Evolutionary conservation across 345 rosid genomes (phyloP), one percentile per base, ranked within the genome.

Genomic region (Sisymbrium altissimum): DNA sequence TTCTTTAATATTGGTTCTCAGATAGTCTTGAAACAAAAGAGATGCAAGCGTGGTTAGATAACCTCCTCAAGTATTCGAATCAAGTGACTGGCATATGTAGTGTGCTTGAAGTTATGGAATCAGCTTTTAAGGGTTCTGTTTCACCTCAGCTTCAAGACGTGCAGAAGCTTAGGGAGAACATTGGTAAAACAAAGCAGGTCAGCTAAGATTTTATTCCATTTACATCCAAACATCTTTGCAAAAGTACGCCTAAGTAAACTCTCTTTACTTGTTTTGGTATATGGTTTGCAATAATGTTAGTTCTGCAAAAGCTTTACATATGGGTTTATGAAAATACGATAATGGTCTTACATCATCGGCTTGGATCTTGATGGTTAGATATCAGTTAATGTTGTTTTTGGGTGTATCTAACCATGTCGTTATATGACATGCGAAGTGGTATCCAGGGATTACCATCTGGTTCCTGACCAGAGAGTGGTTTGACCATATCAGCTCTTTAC

Each of bases 131-230:
- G 90, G 93, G 81, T 45, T 84, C 86, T 75, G 79, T 88, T 78
- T 87, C 91, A 21, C 80, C 91, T 52, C 90, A 84, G 76, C 80
- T 87, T 68, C 86, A 89, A 60, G 98, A 90, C 72, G 83, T 96
- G 85, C 88, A 86, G 81, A 76, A 79, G 48, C 96, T 96, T 80
- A 89, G 81, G 68, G 98, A 92, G 79, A 79, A 80, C 78, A 79
- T 89, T 77, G 83, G 76, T 56, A 96, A 89, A 83, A 83, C 97
- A 60, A 96, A 92, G 76, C 99, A 92, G 98, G 99, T 96, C 74
- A 75, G 74, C 71, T 63, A 52, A 29, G 50, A 46, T 53, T 32
- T 36, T 38, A 10, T 27, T 73, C 5, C 25, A 8, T 57, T 44
- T 3, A 41, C 17, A 54, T 68, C 58, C 8, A 54, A 33, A 12